Base-by-base conservation (phyloP, 2,329 filamentous ascomycete genomes). In the Salinomyces thailandicus region DNA sequence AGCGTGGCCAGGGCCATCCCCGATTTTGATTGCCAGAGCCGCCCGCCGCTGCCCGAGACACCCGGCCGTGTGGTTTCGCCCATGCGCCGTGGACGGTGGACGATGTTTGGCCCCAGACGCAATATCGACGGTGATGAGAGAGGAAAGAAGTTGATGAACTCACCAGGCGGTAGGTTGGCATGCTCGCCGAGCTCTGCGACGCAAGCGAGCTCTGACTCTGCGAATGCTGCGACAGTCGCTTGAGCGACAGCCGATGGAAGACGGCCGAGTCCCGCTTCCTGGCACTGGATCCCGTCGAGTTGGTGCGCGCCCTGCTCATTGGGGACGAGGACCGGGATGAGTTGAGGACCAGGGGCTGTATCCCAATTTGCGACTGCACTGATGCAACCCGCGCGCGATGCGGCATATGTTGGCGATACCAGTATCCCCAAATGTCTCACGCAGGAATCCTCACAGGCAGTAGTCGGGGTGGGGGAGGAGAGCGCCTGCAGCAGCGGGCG, bases 101-200 rank as follows among this genome's bases (percentile, higher is more conserved):
- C n/a, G n/a, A n/a, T n/a, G n/a, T n/a, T n/a, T n/a, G n/a, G n/a
- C n/a, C n/a, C n/a, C n/a, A n/a, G n/a, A n/a, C n/a, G n/a, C n/a
- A n/a, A n/a, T n/a, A n/a, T n/a, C n/a, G 8, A 18, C 9, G 5
- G 9, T 15, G 8, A 22, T 13, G 9, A 9, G 28, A 35, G 15
- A 8, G 18, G 6, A 35, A n/a, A 4, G 4, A 6, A 19, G 15
- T 26, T 11, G 14, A 18, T 7, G 9, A 14, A 40, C 38, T 40
- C 18, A 40, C 38, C 34, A 40, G 26, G 11, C 27, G 22, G 19
- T 40, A 40, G 18, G 30, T 33, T 12, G 38, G 33, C 38, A 40
- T 40, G 24, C 4, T 22, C 12, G 13, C 35, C 11, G 18, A 14
- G 12, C 13, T 5, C 19, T 19, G 5, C 3, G 17, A 15, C 6